Conservation (phyloP, 768 basidiomycete species). For the Hypholoma sublateritium region DNA sequence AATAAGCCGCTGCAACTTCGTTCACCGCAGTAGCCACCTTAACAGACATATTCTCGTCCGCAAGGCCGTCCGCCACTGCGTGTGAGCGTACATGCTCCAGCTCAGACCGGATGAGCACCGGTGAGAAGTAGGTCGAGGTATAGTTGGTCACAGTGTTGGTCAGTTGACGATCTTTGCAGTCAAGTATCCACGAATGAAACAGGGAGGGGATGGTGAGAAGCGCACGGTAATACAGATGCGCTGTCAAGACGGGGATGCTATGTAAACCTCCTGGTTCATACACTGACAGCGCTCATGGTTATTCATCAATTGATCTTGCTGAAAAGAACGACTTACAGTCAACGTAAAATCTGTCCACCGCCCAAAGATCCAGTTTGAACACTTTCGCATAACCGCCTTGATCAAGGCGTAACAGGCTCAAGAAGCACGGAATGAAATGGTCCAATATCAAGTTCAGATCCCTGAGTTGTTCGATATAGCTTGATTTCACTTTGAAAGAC, state of each 20-base stretch:
- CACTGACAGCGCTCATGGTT: constrained; percentile 35
- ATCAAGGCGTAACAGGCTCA: constrained; percentile 67
- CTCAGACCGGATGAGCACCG: constrained; percentile 82
- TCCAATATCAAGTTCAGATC: constrained; percentile 61
- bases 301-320: background rate
- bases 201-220: constrained; percentile 83
- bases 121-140: constrained; percentile 85
- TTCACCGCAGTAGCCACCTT: constrained; percentile 71
- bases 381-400: constrained; percentile 55
- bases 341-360: constrained; percentile 79
- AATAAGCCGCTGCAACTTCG: constrained; percentile 83
- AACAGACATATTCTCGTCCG: constrained; percentile 77
- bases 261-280: constrained; percentile 53
- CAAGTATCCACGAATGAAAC: constrained; percentile 81
- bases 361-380: constrained; percentile 85
- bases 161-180: constrained; percentile 88
- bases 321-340: constrained; percentile 48
- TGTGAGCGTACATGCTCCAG: constrained; percentile 70
- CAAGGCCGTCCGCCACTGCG: constrained; percentile 34
- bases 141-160: constrained; percentile 73
- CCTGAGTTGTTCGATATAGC: constrained; percentile 85
- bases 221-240: constrained; percentile 88
- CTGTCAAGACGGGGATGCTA: constrained; percentile 67
- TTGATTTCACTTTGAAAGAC: constrained; percentile 85
- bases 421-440: constrained; percentile 70